These are phyloP conservation scores for Xylaria intraflava DNA, from an alignment of 495 filamentous ascomycete species.

Conservation along the genomic window DNA sequence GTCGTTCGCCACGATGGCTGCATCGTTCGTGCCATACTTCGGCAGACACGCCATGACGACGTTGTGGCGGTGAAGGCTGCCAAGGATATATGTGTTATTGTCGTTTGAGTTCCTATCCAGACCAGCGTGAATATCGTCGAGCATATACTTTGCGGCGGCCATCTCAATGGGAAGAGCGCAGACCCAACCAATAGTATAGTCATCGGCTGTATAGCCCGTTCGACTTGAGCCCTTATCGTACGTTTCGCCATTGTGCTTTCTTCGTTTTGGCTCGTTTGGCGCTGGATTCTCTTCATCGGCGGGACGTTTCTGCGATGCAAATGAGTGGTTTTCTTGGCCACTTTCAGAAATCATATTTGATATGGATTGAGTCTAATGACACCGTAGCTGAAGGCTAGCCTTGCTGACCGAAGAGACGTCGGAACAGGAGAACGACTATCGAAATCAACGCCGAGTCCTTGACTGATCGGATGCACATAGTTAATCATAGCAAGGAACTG, in stretches of 20 bases:
- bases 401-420: neutral
- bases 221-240: neutral
- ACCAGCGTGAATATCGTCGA: conserved; percentile 33
- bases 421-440: neutral
- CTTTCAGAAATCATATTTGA: neutral
- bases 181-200: conserved; percentile 47
- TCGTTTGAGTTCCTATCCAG: conserved; percentile 12
- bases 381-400: neutral
- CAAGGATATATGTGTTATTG: conserved; percentile 30
- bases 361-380: neutral
- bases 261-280: neutral
- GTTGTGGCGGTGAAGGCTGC: conserved; percentile 33
- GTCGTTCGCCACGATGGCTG: conserved; percentile 29
- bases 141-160: conserved; percentile 38
- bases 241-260: neutral
- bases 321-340: neutral
- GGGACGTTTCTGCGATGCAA: neutral
- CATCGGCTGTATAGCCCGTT: conserved; percentile 9
- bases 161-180: conserved; percentile 41
- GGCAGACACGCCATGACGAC: conserved; percentile 43
- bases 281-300: neutral
- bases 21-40: conserved; percentile 24
- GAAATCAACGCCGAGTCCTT: neutral
- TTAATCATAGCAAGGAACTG: neutral
- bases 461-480: neutral